Evolutionary conservation across 768 basidiomycete genomes (phyloP).

Genomic region (Pilatotrama ljubarskyi): DNA sequence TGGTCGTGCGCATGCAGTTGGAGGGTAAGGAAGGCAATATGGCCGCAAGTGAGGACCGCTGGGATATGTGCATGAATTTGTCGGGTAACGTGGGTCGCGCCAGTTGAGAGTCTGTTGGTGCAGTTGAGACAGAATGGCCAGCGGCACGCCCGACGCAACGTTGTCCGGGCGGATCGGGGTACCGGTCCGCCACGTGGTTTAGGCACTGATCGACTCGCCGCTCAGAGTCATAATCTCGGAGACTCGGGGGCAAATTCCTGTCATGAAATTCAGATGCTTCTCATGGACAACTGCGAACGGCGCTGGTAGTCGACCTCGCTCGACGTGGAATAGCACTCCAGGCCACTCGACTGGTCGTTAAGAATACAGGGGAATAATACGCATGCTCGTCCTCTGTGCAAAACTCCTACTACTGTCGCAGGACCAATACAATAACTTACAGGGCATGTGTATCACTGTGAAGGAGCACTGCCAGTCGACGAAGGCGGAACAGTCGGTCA

Average conservation of each 20-base stretch:
- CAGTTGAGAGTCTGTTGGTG: background rate
- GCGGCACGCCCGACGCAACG: slow-evolving; percentile 4
- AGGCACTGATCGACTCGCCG: background rate
- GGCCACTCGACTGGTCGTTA: no score
- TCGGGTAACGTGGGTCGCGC: background rate
- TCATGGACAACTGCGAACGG: no score
- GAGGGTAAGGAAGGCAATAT: background rate
- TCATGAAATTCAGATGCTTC: no score
- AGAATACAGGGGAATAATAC: no score
- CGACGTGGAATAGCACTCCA: no score
- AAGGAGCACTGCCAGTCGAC: background rate
- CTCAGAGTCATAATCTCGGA: no score
- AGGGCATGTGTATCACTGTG: no score
- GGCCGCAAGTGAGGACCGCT: background rate
- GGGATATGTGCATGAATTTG: slow-evolving; percentile 9
- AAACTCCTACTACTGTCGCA: no score
- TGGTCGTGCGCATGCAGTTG: slow-evolving; percentile 9
- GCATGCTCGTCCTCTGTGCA: no score
- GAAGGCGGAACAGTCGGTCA: background rate
- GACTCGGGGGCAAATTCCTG: background rate
- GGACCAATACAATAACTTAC: no score
- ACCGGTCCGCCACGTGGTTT: slow-evolving; percentile 1
- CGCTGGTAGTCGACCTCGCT: no score
- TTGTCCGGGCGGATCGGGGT: slow-evolving; percentile 12
- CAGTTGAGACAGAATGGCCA: background rate